These are phyloP conservation scores for Stylosanthes scabra DNA, from an alignment of 331 rosid genomes.

Conservation along the genomic window DNA sequence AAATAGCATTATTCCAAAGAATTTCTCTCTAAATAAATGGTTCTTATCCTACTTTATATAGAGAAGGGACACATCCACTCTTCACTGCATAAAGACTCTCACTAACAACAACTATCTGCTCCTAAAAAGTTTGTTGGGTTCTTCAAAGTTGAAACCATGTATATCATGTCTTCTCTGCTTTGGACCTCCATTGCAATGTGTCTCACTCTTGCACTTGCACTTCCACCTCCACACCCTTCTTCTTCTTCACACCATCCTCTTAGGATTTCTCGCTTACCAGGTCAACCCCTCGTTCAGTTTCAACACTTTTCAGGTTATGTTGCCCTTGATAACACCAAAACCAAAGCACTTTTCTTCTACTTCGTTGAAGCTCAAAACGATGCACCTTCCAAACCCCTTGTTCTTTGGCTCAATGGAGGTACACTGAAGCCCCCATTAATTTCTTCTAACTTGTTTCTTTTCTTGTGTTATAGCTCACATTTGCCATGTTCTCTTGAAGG, in stretches of 20 bases:
- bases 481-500: constrained; percentile 49
- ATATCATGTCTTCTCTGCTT: constrained; percentile 43
- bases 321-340: constrained; percentile 44
- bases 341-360: constrained; percentile 60
- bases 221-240: neutral
- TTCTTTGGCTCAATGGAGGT: constrained; percentile 90
- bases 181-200: constrained; percentile 54
- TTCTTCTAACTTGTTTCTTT: neutral
- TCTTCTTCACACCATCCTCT: constrained; percentile 35
- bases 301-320: constrained; percentile 74
- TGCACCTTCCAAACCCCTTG: constrained; percentile 71
- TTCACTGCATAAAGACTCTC: constrained; percentile 29
- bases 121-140: constrained; percentile 25
- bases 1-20: too few species aligned
- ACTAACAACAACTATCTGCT: neutral
- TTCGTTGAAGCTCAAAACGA: constrained; percentile 62
- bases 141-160: constrained; percentile 4
- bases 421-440: constrained; percentile 9
- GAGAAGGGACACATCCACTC: constrained; percentile 7
- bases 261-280: constrained; percentile 58
- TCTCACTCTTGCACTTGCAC: constrained; percentile 26
- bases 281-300: constrained; percentile 70
- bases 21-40: too few species aligned
- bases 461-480: neutral
- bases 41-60: constrained; percentile 26